Percentiles rank a stretch among this genome's conserved stretches.
Evolutionary conservation across 2,329 filamentous ascomycete genomes (phyloP).

Genomic region (Eurotiales sp.): DNA sequence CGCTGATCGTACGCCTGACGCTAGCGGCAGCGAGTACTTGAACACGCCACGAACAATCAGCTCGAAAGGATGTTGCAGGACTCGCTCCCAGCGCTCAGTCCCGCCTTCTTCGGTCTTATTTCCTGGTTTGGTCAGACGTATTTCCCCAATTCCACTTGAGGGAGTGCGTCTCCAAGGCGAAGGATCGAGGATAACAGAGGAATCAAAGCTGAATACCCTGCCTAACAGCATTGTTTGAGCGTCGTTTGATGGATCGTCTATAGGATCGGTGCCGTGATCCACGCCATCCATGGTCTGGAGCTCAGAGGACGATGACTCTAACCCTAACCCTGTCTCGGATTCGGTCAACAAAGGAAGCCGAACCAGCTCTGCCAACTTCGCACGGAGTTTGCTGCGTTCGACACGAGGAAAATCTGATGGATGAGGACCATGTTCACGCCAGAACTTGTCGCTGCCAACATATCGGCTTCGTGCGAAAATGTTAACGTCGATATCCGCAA

Average conservation of each 20-base stretch:
- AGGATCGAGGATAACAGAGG: conserved; percentile 81
- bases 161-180: conserved; percentile 75
- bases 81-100: conserved; percentile 81
- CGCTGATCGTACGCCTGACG: conserved; percentile 51
- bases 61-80: conserved; percentile 88
- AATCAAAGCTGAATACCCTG: conserved; percentile 81
- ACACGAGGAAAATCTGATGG: conserved; percentile 28
- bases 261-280: conserved; percentile 60
- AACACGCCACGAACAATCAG: conserved; percentile 87
- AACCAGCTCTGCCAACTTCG: conserved; percentile 26
- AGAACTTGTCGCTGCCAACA: conserved; percentile 59
- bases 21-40: conserved; percentile 69
- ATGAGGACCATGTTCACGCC: conserved; percentile 32
- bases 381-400: conserved; percentile 31
- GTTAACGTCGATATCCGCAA: conserved; percentile 83
- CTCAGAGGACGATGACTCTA: conserved; percentile 18
- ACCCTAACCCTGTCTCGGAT: conserved; percentile 16
- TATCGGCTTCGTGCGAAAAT: conserved; percentile 93
- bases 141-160: conserved; percentile 73
- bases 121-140: conserved; percentile 77
- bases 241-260: conserved; percentile 54
- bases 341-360: conserved; percentile 20
- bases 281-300: conserved; percentile 32
- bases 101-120: conserved; percentile 83
- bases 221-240: conserved; percentile 88